These are phyloP conservation scores for Talaromyces verruculosus DNA, from an alignment of 2,329 filamentous ascomycete genomes.

Conservation along the genomic window DNA sequence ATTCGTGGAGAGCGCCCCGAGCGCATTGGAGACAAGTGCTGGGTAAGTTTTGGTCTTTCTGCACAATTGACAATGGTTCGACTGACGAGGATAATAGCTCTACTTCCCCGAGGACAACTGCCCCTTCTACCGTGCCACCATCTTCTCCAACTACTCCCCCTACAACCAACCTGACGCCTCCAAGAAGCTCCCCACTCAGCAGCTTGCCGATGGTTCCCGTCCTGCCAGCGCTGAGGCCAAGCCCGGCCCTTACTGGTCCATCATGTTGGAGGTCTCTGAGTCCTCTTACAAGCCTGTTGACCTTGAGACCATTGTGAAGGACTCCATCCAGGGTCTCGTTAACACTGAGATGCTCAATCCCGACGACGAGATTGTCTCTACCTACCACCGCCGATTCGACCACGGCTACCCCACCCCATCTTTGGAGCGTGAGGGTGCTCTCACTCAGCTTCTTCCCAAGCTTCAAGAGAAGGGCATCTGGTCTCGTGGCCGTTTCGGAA, in stretches of 20 bases:
- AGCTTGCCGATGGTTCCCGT: constrained; percentile 82
- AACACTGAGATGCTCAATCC: constrained; percentile 96
- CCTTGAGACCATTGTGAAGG: constrained; percentile 76
- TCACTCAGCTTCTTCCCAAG: constrained; percentile 89
- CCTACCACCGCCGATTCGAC: constrained; percentile 96
- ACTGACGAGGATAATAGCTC: constrained; percentile 53
- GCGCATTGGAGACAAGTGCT: constrained; percentile 99
- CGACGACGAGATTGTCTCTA: constrained; percentile 91
- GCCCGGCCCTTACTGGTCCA: constrained; percentile 97
- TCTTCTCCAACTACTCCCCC: constrained; percentile 99
- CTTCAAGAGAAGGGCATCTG: constrained; percentile 88
- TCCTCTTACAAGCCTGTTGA: constrained; percentile 94
- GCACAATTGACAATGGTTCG: neutral
- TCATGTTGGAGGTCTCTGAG: constrained; percentile 98
- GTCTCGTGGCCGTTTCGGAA: constrained; percentile 94
- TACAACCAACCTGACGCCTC: constrained; percentile 89
- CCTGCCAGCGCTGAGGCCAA: constrained; percentile 69
- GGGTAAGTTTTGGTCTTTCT: constrained; percentile 58
- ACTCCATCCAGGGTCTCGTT: constrained; percentile 93
- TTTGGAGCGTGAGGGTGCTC: constrained; percentile 90
- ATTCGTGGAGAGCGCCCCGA: constrained; percentile 88
- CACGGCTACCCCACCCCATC: constrained; percentile 96
- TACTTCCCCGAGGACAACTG: constrained; percentile 99
- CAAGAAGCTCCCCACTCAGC: constrained; percentile 81
- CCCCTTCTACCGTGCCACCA: constrained; percentile 98